Evolutionary conservation across 2,329 filamentous ascomycete genomes (phyloP).

Genomic region (Elsinoe perseae): DNA sequence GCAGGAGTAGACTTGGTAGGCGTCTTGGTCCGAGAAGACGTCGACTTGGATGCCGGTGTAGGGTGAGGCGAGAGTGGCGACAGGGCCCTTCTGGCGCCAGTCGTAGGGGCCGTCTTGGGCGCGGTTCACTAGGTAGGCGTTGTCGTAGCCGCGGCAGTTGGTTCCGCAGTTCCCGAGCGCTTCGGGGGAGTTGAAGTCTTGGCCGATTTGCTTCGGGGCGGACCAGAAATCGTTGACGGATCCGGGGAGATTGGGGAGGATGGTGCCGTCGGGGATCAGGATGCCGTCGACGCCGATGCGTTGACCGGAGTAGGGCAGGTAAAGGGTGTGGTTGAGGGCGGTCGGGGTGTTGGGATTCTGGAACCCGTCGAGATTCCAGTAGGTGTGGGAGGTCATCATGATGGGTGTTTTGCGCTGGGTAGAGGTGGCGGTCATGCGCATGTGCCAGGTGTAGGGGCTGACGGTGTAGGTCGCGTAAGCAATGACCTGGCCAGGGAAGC

Average conservation of each 20-base stretch:
- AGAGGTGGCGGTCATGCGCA: slow-evolving; percentile 63
- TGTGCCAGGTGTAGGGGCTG: slow-evolving; percentile 58
- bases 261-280: slow-evolving; percentile 46
- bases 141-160: slow-evolving; percentile 80
- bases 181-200: slow-evolving; percentile 55
- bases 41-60: slow-evolving; percentile 81
- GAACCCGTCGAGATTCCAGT: slow-evolving; percentile 80
- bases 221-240: slow-evolving; percentile 79
- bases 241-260: slow-evolving; percentile 59
- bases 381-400: slow-evolving; percentile 68
- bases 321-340: slow-evolving; percentile 63
- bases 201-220: slow-evolving; percentile 68
- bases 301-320: slow-evolving; percentile 64
- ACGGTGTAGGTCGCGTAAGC: slow-evolving; percentile 68
- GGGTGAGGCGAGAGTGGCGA: slow-evolving; percentile 59
- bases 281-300: slow-evolving; percentile 57
- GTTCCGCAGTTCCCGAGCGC: slow-evolving; percentile 68
- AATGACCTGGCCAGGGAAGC: slow-evolving; percentile 70
- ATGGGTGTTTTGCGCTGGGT: slow-evolving; percentile 72
- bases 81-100: slow-evolving; percentile 54
- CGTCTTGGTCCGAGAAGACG: slow-evolving; percentile 74
- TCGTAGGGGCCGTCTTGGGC: slow-evolving; percentile 49
- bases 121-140: slow-evolving; percentile 62
- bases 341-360: slow-evolving; percentile 60
- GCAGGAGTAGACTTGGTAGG: slow-evolving; percentile 84